Evolutionary conservation across 2,329 filamentous ascomycete species (phyloP).

Genomic region (Plectosphaerella sp.): DNA sequence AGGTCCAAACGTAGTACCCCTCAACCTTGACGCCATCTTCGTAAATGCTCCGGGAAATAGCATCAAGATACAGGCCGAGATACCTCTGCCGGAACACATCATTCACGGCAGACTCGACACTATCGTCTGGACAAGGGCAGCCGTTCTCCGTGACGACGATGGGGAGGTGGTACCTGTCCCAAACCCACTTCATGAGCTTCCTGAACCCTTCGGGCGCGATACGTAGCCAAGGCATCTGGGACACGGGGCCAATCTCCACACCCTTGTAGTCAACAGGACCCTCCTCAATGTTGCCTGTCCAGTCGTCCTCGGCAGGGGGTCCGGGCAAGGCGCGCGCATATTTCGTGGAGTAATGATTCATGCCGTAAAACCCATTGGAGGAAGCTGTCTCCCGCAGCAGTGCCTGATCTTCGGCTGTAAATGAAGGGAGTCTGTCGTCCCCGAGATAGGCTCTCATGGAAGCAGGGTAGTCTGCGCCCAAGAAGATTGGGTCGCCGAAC

Average conservation of each 20-base stretch:
- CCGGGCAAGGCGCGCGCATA: conserved; percentile 22
- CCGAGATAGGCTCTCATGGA: conserved; percentile 22
- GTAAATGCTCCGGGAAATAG: conserved; percentile 17
- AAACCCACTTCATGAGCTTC: conserved; percentile 20
- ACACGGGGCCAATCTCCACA: conserved; percentile 9
- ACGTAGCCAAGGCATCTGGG: conserved; percentile 8
- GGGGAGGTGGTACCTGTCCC: conserved; percentile 19
- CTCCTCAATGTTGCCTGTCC: conserved; percentile 18
- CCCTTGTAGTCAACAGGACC: conserved; percentile 21
- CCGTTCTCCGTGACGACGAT: conserved; percentile 27
- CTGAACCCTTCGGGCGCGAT: conserved; percentile 19
- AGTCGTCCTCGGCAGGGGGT: conserved; percentile 18
- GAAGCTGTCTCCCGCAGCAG: conserved; percentile 11
- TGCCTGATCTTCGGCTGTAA: conserved; percentile 20
- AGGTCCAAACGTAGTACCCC: conserved; percentile 29
- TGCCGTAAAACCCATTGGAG: conserved; percentile 30
- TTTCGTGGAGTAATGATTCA: conserved; percentile 35
- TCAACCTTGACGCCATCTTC: conserved; percentile 24
- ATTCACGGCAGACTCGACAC: conserved; percentile 6
- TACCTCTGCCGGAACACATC: conserved; percentile 15
- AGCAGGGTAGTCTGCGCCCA: conserved; percentile 20
- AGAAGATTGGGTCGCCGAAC: conserved; percentile 33
- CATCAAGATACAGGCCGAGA: conserved; percentile 17
- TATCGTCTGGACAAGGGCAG: conserved; percentile 20
- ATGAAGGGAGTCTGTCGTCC: conserved; percentile 19